phyloP scores from a whole-genome alignment of 1,284 basidiomycete species.

The Malassezia dermatis region DNA sequence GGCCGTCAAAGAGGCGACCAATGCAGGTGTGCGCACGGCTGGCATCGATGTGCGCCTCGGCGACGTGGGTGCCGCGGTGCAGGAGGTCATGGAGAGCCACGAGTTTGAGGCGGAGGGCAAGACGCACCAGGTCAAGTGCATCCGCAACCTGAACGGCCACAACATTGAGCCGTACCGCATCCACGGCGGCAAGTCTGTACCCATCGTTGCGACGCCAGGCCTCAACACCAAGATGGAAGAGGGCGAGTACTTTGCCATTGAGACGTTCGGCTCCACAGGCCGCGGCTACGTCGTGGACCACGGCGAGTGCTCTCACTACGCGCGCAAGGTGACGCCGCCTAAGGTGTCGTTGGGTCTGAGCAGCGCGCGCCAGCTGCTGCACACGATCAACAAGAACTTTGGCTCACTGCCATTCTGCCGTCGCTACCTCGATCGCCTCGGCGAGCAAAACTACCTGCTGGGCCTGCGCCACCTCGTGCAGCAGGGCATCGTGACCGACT shows the following conservation, averaged over 20 bases:
- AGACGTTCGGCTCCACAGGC: constrained; percentile 97
- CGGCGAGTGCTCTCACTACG: constrained; percentile 87
- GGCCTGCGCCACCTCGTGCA: constrained; percentile 77
- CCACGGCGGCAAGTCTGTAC: constrained; percentile 64
- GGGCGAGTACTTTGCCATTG: constrained; percentile 96
- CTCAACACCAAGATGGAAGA: constrained; percentile 95
- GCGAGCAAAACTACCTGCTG: constrained; percentile 89
- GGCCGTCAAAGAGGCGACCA: constrained; percentile 85
- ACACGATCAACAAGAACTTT: constrained; percentile 83
- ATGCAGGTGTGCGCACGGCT: constrained; percentile 65
- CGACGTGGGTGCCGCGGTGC: constrained; percentile 81
- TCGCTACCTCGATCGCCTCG: constrained; percentile 68
- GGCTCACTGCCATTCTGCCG: constrained; percentile 92
- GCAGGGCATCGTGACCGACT: constrained; percentile 78
- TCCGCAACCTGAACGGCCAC: constrained; percentile 47
- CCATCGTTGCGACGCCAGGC: constrained; percentile 68
- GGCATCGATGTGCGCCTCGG: constrained; percentile 91
- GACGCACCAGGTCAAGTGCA: constrained; percentile 55
- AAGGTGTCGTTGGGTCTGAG: constrained; percentile 56
- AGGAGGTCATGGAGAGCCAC: constrained; percentile 98
- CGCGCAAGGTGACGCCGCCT: constrained; percentile 58
- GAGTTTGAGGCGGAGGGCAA: constrained; percentile 86
- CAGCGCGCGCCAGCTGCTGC: constrained; percentile 73
- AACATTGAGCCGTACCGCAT: constrained; percentile 43
- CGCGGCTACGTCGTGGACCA: constrained; percentile 75